A percentile compares a stretch with the other conserved stretches of the same genome.
Evolutionary conservation across 768 basidiomycete genomes (phyloP).

Genomic region (Tylopilus sp.): DNA sequence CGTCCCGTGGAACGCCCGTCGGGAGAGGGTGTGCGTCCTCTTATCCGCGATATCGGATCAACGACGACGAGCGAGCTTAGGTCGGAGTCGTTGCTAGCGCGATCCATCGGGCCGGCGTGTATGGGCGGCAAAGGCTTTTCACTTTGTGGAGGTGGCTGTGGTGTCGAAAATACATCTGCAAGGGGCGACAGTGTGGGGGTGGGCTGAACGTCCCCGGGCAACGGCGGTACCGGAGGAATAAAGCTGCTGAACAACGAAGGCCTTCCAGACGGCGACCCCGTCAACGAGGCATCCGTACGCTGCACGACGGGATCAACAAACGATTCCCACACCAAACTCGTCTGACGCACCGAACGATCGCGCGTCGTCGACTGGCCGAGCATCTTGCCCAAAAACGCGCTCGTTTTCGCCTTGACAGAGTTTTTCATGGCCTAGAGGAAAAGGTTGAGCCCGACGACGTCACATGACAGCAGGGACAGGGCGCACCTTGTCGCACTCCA

Average conservation of each 20-base stretch:
- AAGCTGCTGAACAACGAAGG: slow-evolving; percentile 36
- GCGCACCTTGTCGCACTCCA: slow-evolving; percentile 48
- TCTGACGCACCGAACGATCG: slow-evolving; percentile 60
- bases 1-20: slow-evolving; percentile 29
- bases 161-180: slow-evolving; percentile 47
- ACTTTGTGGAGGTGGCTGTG: slow-evolving; percentile 32
- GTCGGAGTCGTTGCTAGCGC: slow-evolving; percentile 43
- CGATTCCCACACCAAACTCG: slow-evolving; percentile 1
- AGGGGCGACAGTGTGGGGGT: slow-evolving; percentile 42
- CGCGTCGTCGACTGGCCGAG: slow-evolving; percentile 60
- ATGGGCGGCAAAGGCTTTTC: slow-evolving; percentile 69
- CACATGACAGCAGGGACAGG: background rate
- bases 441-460: background rate
- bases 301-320: slow-evolving; percentile 27
- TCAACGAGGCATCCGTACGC: slow-evolving; percentile 53
- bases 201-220: slow-evolving; percentile 45
- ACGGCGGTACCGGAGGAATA: slow-evolving; percentile 41
- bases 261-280: slow-evolving; percentile 23
- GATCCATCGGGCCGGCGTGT: slow-evolving; percentile 32
- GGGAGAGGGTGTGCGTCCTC: slow-evolving; percentile 32
- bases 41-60: slow-evolving; percentile 43
- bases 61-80: slow-evolving; percentile 58
- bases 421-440: slow-evolving; percentile 41
- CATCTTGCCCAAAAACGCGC: slow-evolving; percentile 78
- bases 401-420: slow-evolving; percentile 75